Base-by-base conservation (phyloP, 2,329 filamentous ascomycete genomes). In the Hirsutella minnesotensis region DNA sequence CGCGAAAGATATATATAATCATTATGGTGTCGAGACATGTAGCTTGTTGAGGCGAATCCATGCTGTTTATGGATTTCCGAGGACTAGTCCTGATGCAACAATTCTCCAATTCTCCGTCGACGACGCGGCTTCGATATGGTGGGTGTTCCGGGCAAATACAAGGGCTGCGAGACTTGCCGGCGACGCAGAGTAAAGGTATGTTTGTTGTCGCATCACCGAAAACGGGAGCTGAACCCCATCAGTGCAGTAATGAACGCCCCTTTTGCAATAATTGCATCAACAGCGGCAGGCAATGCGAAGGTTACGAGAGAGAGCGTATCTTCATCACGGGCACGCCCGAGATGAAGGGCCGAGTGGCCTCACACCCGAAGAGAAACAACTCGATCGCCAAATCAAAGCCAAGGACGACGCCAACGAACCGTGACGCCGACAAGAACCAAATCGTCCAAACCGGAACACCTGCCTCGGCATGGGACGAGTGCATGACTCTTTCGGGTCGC, bases 171-270 rank as follows among this genome's bases (percentile, higher is more conserved):
- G 57, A 79, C 76, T 21, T 80, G 77, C 54, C 65, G 76, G 39
- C 62, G 66, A 22, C 64, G 76, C 41, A 68, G 77, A 56, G 76
- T 79, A 47, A 77, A 76, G 56, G 76, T 77, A 61, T 49, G 67
- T 50, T 4, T 4, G n/a, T 9, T 12, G 5, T 16, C 20, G 9
- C 16, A 18, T 16, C 38, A 20, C 5, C 16, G 33, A n/a, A n/a
- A 21, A 12, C 38, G 33, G 37, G 16, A 35, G 16, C 33, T 35
- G 18, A 38, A 29, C 50, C 18, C 29, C 36, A 38, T 37, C 49
- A 79, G 73, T 82, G 79, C 56, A 79, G 79, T 59, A 77, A 79
- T 48, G 68, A 73, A 45, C 69, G 71, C 4, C 79, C 79, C 2
- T 63, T 65, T 31, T 83, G 79, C 56, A 69, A 68, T 43, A 80